phyloP scores from a whole-genome alignment of 257 asterid genomes.

The Fraxinus excelsior region DNA sequence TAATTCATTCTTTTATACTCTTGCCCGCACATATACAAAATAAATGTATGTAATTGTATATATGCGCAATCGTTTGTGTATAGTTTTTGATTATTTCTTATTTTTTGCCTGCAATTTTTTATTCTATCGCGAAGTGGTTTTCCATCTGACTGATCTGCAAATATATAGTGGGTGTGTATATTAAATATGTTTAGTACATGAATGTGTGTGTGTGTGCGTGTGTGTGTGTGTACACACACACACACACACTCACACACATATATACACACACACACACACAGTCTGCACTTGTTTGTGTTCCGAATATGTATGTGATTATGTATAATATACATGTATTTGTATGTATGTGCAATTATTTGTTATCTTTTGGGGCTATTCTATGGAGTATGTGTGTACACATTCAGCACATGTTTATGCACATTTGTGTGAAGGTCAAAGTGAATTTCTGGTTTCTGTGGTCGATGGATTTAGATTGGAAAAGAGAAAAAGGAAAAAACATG shows the following conservation, averaged over 20 bases:
- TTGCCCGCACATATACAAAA: neutral
- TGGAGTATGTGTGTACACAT: neutral
- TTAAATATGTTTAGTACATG: neutral
- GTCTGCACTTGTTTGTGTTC: neutral
- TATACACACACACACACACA: neutral
- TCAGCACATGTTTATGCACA: no score
- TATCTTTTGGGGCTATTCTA: no score
- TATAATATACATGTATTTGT: neutral
- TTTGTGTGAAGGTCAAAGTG: no score
- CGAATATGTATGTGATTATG: neutral
- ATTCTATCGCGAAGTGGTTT: neutral
- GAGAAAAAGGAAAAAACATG: no score
- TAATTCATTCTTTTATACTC: conserved; percentile 2
- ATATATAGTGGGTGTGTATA: neutral
- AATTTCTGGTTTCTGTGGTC: no score
- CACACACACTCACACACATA: neutral
- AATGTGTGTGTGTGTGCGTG: no score
- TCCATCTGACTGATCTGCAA: neutral
- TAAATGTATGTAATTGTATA: neutral
- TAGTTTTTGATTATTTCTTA: neutral
- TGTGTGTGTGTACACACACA: no score
- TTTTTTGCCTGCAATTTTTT: neutral
- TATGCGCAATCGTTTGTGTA: neutral
- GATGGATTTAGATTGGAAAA: no score
- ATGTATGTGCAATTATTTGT: neutral